Base-by-base conservation (phyloP, 2,329 filamentous ascomycete species). In the Xylariaceae sp. region DNA sequence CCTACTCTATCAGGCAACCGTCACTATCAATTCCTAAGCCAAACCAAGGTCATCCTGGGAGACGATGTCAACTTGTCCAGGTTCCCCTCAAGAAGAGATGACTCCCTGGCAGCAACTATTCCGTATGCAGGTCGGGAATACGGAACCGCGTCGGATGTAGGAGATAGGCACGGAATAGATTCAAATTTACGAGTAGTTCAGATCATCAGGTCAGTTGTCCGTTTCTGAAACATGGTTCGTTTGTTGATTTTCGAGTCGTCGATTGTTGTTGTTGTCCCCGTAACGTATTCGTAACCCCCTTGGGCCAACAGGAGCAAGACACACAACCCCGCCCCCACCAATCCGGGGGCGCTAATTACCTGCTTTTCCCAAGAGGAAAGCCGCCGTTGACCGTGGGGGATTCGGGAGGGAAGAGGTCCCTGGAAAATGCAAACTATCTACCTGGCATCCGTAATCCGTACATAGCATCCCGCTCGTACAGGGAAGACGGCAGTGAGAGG, bases 321-420 rank as follows among this genome's bases (percentile, higher is more conserved):
- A 56, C 57, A 57, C 62, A 55, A 9, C 61, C 61, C 63, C 58
- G 52, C 63, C 59, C 63, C 58, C 61, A 59, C 61, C 58, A 55
- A 17, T 42, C 45, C 15, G 42, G 51, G 53, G 10, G 13, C 37
- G 23, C 37, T 42, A 42, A 42, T 42, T 13, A 42, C 37, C 37
- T 42, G 9, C 13, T 42, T 42, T 42, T 42, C 13, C 13, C 9
- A 42, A 30, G 23, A 30, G 23, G 23, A 30, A 30, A 30, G 23
- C 23, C 23, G 23, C 23, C 23, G 23, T 30, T 30, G 61, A 55
- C 57, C 58, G 60, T 51, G 57, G 60, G 42, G 59, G 64, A 56
- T 49, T 59, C 54, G 59, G 56, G 58, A 61, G 9, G 37, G 9
- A 42, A 13, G 37, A n/a, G 13, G 55, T 59, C 52, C 60, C 44